Conservation (phyloP, 1,284 basidiomycete species). For the Pterula multifida region DNA sequence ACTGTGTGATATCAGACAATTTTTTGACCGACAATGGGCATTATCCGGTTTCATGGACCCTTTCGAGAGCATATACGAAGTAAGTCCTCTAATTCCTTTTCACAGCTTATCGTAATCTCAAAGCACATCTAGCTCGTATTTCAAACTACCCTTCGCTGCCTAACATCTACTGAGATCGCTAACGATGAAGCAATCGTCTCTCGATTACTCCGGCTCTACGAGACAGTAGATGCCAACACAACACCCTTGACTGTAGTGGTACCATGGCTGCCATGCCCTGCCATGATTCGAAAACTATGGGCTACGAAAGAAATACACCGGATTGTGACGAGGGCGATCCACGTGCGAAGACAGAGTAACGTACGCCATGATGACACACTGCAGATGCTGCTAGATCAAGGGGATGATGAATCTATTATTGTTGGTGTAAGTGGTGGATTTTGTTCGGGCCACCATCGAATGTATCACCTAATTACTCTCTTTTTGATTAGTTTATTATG, state of each 20-base stretch:
- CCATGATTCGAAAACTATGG: slow-evolving; percentile 53
- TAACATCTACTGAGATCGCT: slow-evolving; percentile 56
- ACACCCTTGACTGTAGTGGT: slow-evolving; percentile 58
- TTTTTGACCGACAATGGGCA: slow-evolving; percentile 42
- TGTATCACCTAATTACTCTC: too few relatives aligned
- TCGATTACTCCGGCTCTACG: slow-evolving; percentile 50
- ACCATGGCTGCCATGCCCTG: slow-evolving; percentile 61
- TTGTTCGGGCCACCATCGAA: too few relatives aligned
- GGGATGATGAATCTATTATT: slow-evolving; percentile 52
- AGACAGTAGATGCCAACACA: slow-evolving; percentile 50
- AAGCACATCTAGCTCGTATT: slow-evolving; percentile 41
- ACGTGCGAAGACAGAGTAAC: slow-evolving; percentile 40
- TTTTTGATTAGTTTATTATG: slow-evolving; percentile 64
- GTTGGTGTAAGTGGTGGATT: slow-evolving; percentile 42
- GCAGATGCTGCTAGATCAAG: slow-evolving; percentile 56
- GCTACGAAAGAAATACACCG: slow-evolving; percentile 64
- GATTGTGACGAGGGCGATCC: slow-evolving; percentile 45
- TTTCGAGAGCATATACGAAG: slow-evolving; percentile 58
- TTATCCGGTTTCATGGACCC: slow-evolving; percentile 49
- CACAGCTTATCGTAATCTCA: slow-evolving; percentile 4
- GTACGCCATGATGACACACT: slow-evolving; percentile 46
- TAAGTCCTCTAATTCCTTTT: slow-evolving; percentile 20
- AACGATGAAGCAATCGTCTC: slow-evolving; percentile 44
- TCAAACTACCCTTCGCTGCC: slow-evolving; percentile 54
- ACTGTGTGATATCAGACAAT: slow-evolving; percentile 32